Evolutionary conservation across 345 rosid species (phyloP), one percentile per base, ranked within the genome.

Genomic region (Brassica incana): DNA sequence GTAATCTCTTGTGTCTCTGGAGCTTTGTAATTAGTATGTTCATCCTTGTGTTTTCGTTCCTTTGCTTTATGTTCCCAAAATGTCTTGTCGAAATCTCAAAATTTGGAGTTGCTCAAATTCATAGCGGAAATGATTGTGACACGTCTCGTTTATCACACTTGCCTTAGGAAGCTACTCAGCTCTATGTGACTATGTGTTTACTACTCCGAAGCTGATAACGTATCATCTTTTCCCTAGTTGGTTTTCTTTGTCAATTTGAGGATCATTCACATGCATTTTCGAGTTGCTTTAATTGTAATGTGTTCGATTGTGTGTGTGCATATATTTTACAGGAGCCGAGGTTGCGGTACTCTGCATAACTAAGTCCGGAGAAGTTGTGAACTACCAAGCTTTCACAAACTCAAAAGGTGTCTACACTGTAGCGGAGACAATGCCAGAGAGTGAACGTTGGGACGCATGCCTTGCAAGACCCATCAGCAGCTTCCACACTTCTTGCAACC

Each of bases 281-380:
- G 9, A 43, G 29, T 10, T 54, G 5, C n/a, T 64, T n/a, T n/a
- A 16, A 8, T 1, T 15, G 18, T 10, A 29, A 12, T 58, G 4
- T 73, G 38, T 66, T 66, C 36, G 61, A n/a, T 74, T 40, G 29
- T 23, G 64, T 12, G 60, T 50, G 52, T 77, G 6, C 64, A 4
- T 70, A 25, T 52, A 20, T 80, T 7, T 58, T 18, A 82, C 87
- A 93, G 99, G 98, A 65, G 97, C 98, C 12, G 99, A 95, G 85
- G 99, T 93, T 30, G 99, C 97, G 6, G 98, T 91, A 65, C 97
- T 95, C 18, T 95, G 98, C 85, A 95, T 95, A 84, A 91, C 98
- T 8, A 95, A 89, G 80, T 85, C 96, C 0, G 96, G 99, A 18
- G 97, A 95, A 81, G 98, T 95, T 27, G 82, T 93, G 64, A 95